Conservation (phyloP, 176 grass and related monocot species). For the Rhynchospora tenuis region DNA sequence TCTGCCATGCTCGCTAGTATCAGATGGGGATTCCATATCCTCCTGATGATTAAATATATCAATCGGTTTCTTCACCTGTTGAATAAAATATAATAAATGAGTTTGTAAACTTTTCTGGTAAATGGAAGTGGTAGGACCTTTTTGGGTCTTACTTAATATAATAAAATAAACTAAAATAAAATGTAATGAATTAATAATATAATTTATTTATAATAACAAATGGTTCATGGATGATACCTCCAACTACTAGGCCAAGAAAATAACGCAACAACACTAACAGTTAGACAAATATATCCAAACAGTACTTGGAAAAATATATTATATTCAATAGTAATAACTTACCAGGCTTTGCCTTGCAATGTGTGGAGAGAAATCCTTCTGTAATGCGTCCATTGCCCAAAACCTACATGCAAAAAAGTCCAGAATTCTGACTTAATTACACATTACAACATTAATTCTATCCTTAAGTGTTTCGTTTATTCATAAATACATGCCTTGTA, state of each 20-base stretch:
- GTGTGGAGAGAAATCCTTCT: background rate
- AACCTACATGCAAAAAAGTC: background rate
- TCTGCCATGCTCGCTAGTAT: background rate
- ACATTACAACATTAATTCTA: background rate
- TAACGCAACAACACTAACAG: background rate
- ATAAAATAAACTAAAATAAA: no score
- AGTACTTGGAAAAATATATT: background rate
- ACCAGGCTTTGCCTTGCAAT: background rate
- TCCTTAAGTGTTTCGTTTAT: no score
- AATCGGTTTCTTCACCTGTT: background rate
- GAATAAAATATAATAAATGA: background rate
- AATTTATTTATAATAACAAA: background rate
- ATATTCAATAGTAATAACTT: background rate
- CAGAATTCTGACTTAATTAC: background rate
- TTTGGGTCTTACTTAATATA: no score
- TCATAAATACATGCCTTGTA: no score
- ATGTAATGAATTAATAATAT: background rate
- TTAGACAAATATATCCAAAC: background rate
- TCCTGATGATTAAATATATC: background rate
- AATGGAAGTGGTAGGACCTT: no score
- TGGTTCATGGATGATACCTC: background rate
- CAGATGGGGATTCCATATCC: no score
- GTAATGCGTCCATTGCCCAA: background rate
- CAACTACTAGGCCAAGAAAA: background rate
- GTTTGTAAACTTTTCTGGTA: no score